These are phyloP conservation scores for Rhodosporidiobolus sp. DNA, from an alignment of 768 basidiomycete species.

Conservation along the genomic window DNA sequence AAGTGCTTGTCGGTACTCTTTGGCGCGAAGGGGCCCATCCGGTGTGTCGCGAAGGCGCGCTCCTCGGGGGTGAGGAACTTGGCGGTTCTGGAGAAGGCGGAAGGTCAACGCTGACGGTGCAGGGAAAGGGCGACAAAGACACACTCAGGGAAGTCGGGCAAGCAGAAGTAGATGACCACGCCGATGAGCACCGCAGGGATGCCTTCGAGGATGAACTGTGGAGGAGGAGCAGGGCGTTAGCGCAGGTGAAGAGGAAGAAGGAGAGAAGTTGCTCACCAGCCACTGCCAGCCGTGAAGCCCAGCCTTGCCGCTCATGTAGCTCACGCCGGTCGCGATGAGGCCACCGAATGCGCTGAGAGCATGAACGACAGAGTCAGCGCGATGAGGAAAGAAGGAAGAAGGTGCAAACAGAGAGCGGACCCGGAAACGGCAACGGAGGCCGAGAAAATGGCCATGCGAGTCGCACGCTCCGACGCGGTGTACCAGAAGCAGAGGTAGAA, in stretches of 20 bases:
- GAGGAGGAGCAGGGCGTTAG: not conserved
- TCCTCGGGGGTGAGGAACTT: constrained; percentile 27
- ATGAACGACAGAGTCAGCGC: not conserved
- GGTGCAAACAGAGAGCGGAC: not conserved
- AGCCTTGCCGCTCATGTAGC: constrained; percentile 16
- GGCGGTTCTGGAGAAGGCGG: constrained; percentile 16
- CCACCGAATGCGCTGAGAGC: constrained; percentile 21
- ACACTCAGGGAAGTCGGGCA: constrained; percentile 28
- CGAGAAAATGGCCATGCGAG: constrained; percentile 23
- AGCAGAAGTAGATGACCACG: constrained; percentile 11
- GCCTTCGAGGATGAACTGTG: constrained; percentile 25
- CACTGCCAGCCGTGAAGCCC: constrained; percentile 31
- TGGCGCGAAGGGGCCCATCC: constrained; percentile 22
- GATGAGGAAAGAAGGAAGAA: not conserved
- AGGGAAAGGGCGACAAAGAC: not conserved
- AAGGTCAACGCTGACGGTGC: not conserved
- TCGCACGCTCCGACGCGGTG: constrained; percentile 22
- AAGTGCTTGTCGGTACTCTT: constrained; percentile 35
- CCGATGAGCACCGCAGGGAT: constrained; percentile 27
- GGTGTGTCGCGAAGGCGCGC: constrained; percentile 12
- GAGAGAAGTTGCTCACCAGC: constrained; percentile 11
- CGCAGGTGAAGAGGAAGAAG: not conserved
- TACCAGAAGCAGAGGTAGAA: constrained; percentile 34
- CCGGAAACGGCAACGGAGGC: constrained; percentile 19
- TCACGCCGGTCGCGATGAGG: constrained; percentile 24